These are phyloP conservation scores for Agrostemma githago DNA, from an alignment of 148 eudicot genomes.

Conservation along the genomic window DNA sequence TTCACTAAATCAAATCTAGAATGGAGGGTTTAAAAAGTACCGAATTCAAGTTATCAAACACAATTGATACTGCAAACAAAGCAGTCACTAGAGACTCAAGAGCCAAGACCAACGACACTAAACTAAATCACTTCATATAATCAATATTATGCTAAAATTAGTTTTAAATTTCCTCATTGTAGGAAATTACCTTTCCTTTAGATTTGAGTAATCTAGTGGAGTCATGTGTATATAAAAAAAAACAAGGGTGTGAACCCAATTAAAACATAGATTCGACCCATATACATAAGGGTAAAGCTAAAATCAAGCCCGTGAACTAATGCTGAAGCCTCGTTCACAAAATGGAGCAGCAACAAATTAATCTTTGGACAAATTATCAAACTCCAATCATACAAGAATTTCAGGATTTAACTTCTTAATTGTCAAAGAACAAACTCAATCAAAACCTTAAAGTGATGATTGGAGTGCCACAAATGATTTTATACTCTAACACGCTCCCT, in stretches of 20 bases:
- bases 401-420: too few relatives aligned
- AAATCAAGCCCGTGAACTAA: too few relatives aligned
- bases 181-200: background rate
- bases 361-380: too few relatives aligned
- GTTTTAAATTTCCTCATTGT: background rate
- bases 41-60: background rate
- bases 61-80: background rate
- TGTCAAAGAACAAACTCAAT: too few relatives aligned
- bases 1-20: background rate
- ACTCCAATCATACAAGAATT: too few relatives aligned
- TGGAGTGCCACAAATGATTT: too few relatives aligned
- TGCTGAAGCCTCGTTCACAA: too few relatives aligned
- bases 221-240: background rate
- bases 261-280: too few relatives aligned
- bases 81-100: background rate
- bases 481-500: too few relatives aligned
- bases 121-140: background rate
- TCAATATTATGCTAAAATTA: background rate
- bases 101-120: background rate
- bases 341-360: too few relatives aligned
- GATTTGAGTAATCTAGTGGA: background rate
- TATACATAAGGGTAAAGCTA: too few relatives aligned
- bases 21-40: background rate
- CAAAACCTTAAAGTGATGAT: too few relatives aligned
- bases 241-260: background rate